These are phyloP conservation scores for Pestalotiopsis sp. DNA, from an alignment of 2,329 filamentous ascomycete species.

Conservation along the genomic window DNA sequence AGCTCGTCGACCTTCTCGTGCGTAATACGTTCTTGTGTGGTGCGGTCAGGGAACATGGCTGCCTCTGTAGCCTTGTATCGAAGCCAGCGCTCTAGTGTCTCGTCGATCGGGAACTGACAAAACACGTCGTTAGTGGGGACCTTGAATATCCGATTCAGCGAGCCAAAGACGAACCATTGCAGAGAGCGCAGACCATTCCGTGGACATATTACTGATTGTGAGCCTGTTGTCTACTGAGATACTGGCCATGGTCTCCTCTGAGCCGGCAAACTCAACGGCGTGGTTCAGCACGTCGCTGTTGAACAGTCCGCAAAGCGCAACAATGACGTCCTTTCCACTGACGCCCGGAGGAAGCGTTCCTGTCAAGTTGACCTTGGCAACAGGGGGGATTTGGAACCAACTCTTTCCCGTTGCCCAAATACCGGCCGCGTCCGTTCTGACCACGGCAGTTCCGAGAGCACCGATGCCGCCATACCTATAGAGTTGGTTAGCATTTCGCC, in stretches of 20 bases:
- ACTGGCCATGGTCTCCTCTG: slow-evolving; percentile 62
- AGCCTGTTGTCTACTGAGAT: slow-evolving; percentile 67
- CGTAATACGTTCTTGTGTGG: slow-evolving; percentile 63
- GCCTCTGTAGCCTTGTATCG: slow-evolving; percentile 74
- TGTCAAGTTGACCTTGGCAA: slow-evolving; percentile 78
- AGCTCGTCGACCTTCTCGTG: slow-evolving; percentile 76
- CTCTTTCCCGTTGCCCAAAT: slow-evolving; percentile 84
- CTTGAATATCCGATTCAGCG: slow-evolving; percentile 26
- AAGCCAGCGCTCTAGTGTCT: slow-evolving; percentile 72
- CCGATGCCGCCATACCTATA: slow-evolving; percentile 69
- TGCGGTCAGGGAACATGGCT: slow-evolving; percentile 59
- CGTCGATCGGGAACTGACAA: slow-evolving; percentile 74
- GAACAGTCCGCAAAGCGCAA: slow-evolving; percentile 85
- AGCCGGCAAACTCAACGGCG: slow-evolving; percentile 83
- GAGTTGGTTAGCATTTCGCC: too few species aligned
- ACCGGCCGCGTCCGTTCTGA: slow-evolving; percentile 83
- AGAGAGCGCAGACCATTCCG: slow-evolving; percentile 74
- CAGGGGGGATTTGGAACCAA: slow-evolving; percentile 88
- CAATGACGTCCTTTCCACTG: slow-evolving; percentile 91
- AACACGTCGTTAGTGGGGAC: background rate
- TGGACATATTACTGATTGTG: slow-evolving; percentile 80
- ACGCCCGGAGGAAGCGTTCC: slow-evolving; percentile 78
- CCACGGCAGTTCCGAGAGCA: slow-evolving; percentile 77
- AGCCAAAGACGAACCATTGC: background rate
- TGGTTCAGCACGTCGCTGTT: slow-evolving; percentile 92